A percentile compares a stretch with the other conserved stretches of the same genome.
phyloP scores from a whole-genome alignment of 1,139 yeast genomes.

The Hemisphaericaspora lyxosophila region DNA sequence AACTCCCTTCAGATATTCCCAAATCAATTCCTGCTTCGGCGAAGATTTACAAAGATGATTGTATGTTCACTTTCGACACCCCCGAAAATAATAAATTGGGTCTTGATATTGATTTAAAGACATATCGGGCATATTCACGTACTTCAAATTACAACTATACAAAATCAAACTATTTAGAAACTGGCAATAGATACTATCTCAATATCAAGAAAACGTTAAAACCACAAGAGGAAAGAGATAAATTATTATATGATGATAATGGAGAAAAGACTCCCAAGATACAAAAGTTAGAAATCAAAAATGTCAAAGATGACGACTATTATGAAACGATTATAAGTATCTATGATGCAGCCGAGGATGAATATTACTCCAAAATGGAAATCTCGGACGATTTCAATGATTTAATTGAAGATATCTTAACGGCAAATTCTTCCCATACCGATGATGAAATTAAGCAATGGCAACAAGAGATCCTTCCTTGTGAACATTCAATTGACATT shows the following conservation, averaged over 20 bases:
- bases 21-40: constrained; percentile 19
- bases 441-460: constrained; percentile 82
- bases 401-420: constrained; percentile 51
- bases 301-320: constrained; percentile 65
- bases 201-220: constrained; percentile 55
- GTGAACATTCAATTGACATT: constrained; percentile 67
- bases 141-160: constrained; percentile 52
- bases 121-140: constrained; percentile 65
- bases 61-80: constrained; percentile 77
- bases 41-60: constrained; percentile 74
- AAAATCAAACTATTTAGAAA: constrained; percentile 45
- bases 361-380: constrained; percentile 18
- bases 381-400: constrained; percentile 23
- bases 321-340: constrained; percentile 51
- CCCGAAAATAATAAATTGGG: constrained; percentile 62
- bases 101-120: constrained; percentile 67
- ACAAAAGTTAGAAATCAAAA: constrained; percentile 72
- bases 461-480: constrained; percentile 84
- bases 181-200: constrained; percentile 55
- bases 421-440: constrained; percentile 63
- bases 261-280: constrained; percentile 52
- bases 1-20: constrained; percentile 24
- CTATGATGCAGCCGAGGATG: constrained; percentile 41
- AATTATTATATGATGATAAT: constrained; percentile 18
- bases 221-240: constrained; percentile 28